Base-by-base conservation (phyloP, 108 stramenopile genomes). In the Pseudonitzschia delicatissima region DNA sequence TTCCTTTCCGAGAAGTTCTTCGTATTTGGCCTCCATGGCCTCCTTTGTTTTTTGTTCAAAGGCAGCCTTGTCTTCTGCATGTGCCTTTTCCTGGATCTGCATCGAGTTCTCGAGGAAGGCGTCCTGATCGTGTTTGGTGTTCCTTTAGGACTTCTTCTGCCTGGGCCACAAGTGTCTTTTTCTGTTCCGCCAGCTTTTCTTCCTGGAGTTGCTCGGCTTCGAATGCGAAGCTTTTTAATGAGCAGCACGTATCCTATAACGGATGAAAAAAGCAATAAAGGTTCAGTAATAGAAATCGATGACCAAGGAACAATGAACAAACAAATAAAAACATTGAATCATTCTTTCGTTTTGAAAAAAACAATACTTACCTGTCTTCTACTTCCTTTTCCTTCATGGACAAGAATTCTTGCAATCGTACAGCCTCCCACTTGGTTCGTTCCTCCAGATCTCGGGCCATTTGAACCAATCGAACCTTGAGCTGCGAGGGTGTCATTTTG, bases 391-490 rank as follows among this genome's bases (percentile, higher is more conserved):
- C 90, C 60, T 86, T 84, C 80, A 90, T 82, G 12, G 82, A 62
- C 17, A 88, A 57, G 65, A 90, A 94, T 64, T 94, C 88, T 65
- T 85, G 78, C 31, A 90, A 63, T 33, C 93, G 85, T 4, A 90
- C 80, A 9, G 90, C 93, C 68, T 94, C 93, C 90, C 90, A 91
- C 51, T 90, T 83, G 59, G 90, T 88, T 31, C 88, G 82, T 21
- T 89, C 87, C 55, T 82, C 67, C 78, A 94, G 77, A 66, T 91
- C 90, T 6, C 83, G 71, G 18, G 81, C 83, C 35, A 94, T 71
- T 75, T 91, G 90, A 5, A 87, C 79, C 40, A 94, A 47, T 11
- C 89, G 81, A 35, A 83, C 67, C 42, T 82, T 74, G 11, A 94
- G 76, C 45, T 87, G 80, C 4, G 73, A 45, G 15, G 23, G 35